These are phyloP conservation scores for Colletotrichum shisoi DNA, from an alignment of 2,329 filamentous ascomycete species.

Conservation along the genomic window DNA sequence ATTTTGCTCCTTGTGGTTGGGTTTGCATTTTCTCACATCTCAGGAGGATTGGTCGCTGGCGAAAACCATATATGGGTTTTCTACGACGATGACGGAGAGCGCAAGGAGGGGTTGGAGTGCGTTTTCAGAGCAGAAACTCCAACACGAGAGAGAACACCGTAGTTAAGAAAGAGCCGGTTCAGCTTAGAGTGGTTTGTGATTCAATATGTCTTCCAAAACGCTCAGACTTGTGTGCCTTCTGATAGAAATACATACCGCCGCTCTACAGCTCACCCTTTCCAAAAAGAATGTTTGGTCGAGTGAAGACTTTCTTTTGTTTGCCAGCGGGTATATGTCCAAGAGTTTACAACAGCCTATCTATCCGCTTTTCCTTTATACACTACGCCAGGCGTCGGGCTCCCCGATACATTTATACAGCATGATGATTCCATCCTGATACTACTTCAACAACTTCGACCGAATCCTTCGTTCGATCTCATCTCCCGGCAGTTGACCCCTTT, in stretches of 20 bases:
- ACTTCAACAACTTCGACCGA: neutral
- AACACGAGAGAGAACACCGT: too few species aligned
- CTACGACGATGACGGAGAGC: neutral
- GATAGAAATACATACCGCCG: neutral
- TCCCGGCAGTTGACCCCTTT: neutral
- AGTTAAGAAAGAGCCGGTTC: neutral
- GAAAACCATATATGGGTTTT: neutral
- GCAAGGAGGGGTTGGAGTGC: fast-evolving
- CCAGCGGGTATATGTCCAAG: slow-evolving; percentile 16
- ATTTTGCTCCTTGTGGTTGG: neutral
- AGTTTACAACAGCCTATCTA: neutral
- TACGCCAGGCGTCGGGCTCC: neutral
- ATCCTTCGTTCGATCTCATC: neutral
- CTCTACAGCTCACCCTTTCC: neutral
- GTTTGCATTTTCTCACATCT: too few species aligned
- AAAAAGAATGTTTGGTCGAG: too few species aligned
- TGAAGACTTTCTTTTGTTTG: slow-evolving; percentile 3
- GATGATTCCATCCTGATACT: neutral
- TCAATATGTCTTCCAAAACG: too few species aligned
- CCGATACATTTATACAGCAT: neutral
- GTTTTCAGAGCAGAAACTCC: neutral
- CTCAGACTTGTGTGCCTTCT: neutral
- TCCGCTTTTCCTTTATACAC: slow-evolving; percentile 3
- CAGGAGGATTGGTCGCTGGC: neutral
- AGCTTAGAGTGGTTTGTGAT: neutral